Conservation (phyloP, 176 grass and related monocot genomes). For the Cocos nucifera region DNA sequence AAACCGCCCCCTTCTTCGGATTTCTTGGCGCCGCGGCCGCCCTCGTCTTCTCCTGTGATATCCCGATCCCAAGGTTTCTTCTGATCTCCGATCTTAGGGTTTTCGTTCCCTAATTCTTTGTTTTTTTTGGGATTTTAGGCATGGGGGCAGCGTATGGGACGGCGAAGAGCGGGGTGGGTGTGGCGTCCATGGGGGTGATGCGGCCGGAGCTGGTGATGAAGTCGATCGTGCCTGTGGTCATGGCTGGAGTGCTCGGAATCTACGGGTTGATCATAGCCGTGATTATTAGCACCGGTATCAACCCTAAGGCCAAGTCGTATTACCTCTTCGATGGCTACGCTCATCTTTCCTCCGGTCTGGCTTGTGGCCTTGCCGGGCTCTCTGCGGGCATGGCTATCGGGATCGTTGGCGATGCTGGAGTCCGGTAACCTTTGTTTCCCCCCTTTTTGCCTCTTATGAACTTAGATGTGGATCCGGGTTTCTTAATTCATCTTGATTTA, state of each 20-base stretch:
- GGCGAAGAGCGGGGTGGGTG: constrained; percentile 12
- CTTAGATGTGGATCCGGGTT: not conserved
- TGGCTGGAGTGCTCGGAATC: constrained; percentile 17
- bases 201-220: constrained; percentile 17
- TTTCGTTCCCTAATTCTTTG: not conserved
- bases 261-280: constrained; percentile 13
- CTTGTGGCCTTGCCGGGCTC: constrained; percentile 12
- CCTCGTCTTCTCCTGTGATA: constrained; percentile 71
- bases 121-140: not conserved
- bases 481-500: no score
- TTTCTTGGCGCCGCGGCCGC: constrained; percentile 94
- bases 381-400: constrained; percentile 16
- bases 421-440: not conserved
- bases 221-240: constrained; percentile 13
- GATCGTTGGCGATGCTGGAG: constrained; percentile 13
- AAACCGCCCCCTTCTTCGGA: constrained; percentile 97
- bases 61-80: no score
- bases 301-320: constrained; percentile 12
- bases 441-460: not conserved
- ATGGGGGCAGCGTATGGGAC: constrained; percentile 16
- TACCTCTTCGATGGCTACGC: constrained; percentile 13
- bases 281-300: constrained; percentile 12
- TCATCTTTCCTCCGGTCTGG: constrained; percentile 10
- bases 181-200: constrained; percentile 17
- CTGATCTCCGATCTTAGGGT: no score